A percentile compares a stretch with the other conserved stretches of the same genome.
Conservation (phyloP, 768 basidiomycete genomes). For the Mycena latifolia region DNA sequence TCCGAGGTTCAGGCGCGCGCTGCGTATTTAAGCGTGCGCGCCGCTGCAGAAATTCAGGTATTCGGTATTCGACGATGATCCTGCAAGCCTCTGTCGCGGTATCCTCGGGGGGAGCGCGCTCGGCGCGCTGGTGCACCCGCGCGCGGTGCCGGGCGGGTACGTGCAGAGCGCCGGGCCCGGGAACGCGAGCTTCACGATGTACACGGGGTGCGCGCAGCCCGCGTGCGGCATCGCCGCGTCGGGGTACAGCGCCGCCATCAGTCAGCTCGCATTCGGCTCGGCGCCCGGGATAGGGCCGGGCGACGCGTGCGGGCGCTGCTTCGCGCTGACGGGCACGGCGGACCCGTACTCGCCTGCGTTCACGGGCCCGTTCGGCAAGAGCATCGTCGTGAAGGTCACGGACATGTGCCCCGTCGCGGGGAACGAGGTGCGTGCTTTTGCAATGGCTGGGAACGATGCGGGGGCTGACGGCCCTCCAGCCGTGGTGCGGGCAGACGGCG, state of each 20-base stretch:
- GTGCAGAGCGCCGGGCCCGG: conserved; percentile 63
- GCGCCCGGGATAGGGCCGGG: conserved; percentile 62
- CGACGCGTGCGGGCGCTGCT: conserved; percentile 74
- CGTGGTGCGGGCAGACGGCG: conserved; percentile 67
- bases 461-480: conserved; percentile 28
- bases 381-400: conserved; percentile 67
- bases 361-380: conserved; percentile 61
- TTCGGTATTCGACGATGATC: conserved; percentile 13
- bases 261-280: conserved; percentile 66
- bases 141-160: conserved; percentile 58
- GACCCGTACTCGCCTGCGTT: conserved; percentile 67
- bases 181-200: conserved; percentile 67
- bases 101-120: background rate
- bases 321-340: conserved; percentile 59
- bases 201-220: conserved; percentile 59
- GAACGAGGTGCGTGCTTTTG: conserved; percentile 49
- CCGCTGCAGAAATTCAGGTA: background rate
- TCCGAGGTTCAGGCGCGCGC: conserved; percentile 34
- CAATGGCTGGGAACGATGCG: too few species aligned
- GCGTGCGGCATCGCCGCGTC: conserved; percentile 65
- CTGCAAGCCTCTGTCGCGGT: conserved; percentile 10
- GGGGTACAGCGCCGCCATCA: conserved; percentile 70
- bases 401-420: conserved; percentile 60
- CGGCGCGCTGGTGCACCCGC: conserved; percentile 14
- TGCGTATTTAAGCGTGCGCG: conserved; percentile 24